A percentile compares a stretch with the other conserved stretches of the same genome.
Evolutionary conservation across 192 early-diverging fungal species (phyloP).

Genomic region (Entomortierella lignicola): DNA sequence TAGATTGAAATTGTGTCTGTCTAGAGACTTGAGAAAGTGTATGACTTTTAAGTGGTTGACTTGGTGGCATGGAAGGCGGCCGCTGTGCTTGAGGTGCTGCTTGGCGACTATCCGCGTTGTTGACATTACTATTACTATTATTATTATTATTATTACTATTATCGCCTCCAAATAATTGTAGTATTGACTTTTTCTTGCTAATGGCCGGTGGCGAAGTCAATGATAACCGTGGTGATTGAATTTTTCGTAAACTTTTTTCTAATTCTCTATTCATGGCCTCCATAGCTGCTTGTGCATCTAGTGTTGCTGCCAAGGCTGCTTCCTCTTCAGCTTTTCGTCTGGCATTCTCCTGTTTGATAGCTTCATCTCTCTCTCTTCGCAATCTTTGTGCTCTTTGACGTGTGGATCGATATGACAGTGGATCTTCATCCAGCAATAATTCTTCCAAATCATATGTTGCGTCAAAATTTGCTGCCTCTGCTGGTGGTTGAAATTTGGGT

Average conservation of each 20-base stretch:
- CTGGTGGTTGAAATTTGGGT: conserved; percentile 59
- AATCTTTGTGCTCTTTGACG: conserved; percentile 48
- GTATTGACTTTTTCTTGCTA: conserved; percentile 25
- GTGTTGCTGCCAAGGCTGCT: conserved; percentile 5
- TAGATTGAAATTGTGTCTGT: conserved; percentile 50
- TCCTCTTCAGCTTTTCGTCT: conserved; percentile 32
- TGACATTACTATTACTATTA: neutral
- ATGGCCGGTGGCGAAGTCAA: neutral
- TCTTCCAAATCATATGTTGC: conserved; percentile 83
- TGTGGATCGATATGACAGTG: conserved; percentile 56
- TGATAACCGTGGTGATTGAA: neutral
- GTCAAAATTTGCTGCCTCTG: conserved; percentile 79
- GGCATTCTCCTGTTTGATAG: conserved; percentile 53
- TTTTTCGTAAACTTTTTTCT: conserved; percentile 33
- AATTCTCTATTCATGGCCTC: conserved; percentile 40
- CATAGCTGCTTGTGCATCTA: conserved; percentile 25
- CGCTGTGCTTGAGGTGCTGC: conserved; percentile 14
- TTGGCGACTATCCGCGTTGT: neutral
- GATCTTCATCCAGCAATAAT: conserved; percentile 74
- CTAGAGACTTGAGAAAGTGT: conserved; percentile 26
- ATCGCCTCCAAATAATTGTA: conserved; percentile 20
- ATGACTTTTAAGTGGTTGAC: conserved; percentile 5
- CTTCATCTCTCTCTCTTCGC: conserved; percentile 46
- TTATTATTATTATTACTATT: neutral
- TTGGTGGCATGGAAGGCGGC: neutral